Evolutionary conservation across 352 stramenopile genomes (phyloP), one percentile per base, ranked within the genome.

Genomic region (Globisporangium mamillatum): DNA sequence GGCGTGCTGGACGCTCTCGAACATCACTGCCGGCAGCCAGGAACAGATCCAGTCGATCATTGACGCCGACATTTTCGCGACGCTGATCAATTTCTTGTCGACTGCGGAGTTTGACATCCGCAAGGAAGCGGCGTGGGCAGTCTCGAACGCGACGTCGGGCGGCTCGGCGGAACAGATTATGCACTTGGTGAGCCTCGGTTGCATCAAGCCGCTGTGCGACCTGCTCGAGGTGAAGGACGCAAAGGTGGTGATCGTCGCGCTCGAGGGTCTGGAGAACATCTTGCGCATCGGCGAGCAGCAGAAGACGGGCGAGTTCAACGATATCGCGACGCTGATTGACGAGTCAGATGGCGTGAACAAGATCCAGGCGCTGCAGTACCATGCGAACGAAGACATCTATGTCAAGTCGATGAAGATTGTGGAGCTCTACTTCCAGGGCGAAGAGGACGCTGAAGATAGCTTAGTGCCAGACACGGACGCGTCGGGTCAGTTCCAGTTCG

Each of bases 241-340:
- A 7, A 99, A 99, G 86, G 98, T 99, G 77, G 91, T 99, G 54
- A 99, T 97, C 36, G 98, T 99, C 57, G 97, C 97, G 14, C 81
- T 99, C 36, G 98, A 99, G 78, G 97, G 97, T 24, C 89, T 99
- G 32, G 97, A 99, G 72, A 99, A 99, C 82, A 99, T 99, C 66
- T 83, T 99, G 63, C 98, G 97, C 69, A 89, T 98, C 36, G 90
- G 90, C 34, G 80, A 92, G 56, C 65, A 74, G 56, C 71, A 86
- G 75, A 89, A 90, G 75, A 78, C 78, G 25, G 77, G 76, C 50
- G 82, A 95, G 29, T 87, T 97, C 66, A 99, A 99, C 79, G 75
- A 97, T 48, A 95, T 99, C 81, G 94, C 96, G 36, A 97, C 91
- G 22, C 89, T 98, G 75, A 94, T 99, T 70, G 94, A 97, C 68